Percentiles rank a stretch among this genome's conserved stretches.
Evolutionary conservation across 176 grass and related monocot species (phyloP).

Genomic region (Raddia guianensis): DNA sequence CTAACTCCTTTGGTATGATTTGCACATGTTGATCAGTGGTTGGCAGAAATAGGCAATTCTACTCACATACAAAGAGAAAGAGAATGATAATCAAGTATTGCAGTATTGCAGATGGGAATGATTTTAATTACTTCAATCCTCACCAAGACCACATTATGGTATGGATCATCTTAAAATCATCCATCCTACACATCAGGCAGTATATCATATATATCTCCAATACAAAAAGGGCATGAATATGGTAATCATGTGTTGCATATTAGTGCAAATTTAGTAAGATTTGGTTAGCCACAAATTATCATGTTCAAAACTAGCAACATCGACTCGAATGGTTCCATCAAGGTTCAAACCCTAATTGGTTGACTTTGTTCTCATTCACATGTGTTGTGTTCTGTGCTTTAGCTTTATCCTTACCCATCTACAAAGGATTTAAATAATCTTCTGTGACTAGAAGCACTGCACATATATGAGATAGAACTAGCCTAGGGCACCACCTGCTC

Average conservation of each 20-base stretch:
- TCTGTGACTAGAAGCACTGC: constrained; percentile 14
- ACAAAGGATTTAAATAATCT: not conserved
- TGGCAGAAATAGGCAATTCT: constrained; percentile 2
- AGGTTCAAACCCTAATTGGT: constrained; percentile 24
- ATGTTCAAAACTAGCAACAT: not conserved
- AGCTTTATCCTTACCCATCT: constrained; percentile 6
- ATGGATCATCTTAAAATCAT: not conserved
- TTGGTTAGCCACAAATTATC: not conserved
- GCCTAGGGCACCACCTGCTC: not conserved
- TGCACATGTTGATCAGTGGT: not conserved
- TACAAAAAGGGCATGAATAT: constrained; percentile 18
- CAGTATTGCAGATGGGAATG: not conserved
- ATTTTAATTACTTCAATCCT: not conserved
- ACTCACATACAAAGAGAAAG: not conserved
- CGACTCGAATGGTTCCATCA: not conserved
- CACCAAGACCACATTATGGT: not conserved
- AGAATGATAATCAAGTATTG: not conserved
- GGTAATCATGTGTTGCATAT: not conserved
- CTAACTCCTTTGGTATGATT: not conserved
- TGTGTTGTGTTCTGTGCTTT: not conserved
- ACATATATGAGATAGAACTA: not conserved
- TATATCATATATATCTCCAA: constrained; percentile 11
- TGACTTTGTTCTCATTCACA: constrained; percentile 19
- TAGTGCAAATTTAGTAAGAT: constrained; percentile 23
- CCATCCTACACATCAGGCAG: constrained; percentile 18